Base-by-base conservation (phyloP, 371 early-diverging fungal genomes). In the Rhizopus delemar region DNA sequence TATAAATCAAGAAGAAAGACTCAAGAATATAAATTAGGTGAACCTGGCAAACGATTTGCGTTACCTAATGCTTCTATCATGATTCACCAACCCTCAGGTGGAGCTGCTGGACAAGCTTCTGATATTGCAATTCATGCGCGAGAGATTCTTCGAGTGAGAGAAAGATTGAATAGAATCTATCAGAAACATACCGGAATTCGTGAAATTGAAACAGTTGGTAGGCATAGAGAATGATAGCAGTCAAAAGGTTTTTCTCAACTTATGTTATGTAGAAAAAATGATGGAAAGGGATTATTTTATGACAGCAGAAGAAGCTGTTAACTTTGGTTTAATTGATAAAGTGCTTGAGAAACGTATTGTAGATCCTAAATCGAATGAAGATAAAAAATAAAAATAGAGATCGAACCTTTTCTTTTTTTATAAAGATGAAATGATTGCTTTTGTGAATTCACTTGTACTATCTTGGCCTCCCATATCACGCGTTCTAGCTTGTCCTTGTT, bases 11-110 rank as follows among this genome's bases (percentile, higher is more conserved):
- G 13, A 53, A 35, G 22, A 22, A 22, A 22, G 22, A 22, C 22
- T 22, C 22, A 22, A 22, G 22, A 22, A 22, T 22, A 22, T 22
- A 22, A 22, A 22, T 22, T 74, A 72, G 93, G 97, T 32, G 91
- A 91, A 36, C 85, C 89, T 11, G 99, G 98, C 13, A 90, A 90
- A 53, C 78, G 99, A 15, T 90, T 82, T 57, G 84, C 94, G 22
- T 80, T 98, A 29, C 97, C 97, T 11, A 91, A 98, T 71, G 87
- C 96, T 13, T 86, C 93, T 3, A 90, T 97, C 34, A 98, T 97
- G 98, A 87, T 98, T 60, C 99, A 98, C 66, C 99, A 97, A 70
- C 97, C 97, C 5, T 90, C 90, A 50, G 99, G 99, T 15, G 97
- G 99, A 13, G 95, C 96, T n/a, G 76, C 84, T 43, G 97, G 99